These are phyloP conservation scores for Peronospora belbahrii DNA, from an alignment of 352 stramenopile species.

Conservation along the genomic window DNA sequence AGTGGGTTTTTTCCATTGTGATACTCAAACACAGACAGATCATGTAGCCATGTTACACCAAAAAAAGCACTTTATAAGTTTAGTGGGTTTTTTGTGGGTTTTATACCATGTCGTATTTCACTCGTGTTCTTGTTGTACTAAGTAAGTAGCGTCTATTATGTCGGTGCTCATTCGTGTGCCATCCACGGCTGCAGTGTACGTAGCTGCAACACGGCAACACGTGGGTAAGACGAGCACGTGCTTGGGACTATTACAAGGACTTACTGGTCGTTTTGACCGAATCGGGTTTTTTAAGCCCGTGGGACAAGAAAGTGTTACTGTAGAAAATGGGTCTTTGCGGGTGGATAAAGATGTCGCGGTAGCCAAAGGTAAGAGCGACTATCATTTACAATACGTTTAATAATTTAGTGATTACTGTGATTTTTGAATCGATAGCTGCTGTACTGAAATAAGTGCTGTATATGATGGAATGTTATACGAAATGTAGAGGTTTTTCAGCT, in stretches of 20 bases:
- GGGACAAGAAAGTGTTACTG: conserved; percentile 86
- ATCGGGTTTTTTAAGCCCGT: conserved; percentile 94
- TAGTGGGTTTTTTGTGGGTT: not conserved
- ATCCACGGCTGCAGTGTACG: conserved; percentile 50
- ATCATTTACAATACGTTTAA: conserved; percentile 14
- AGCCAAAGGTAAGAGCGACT: conserved; percentile 62
- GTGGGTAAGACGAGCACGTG: conserved; percentile 91
- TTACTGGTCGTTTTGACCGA: conserved; percentile 86
- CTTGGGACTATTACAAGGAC: conserved; percentile 88
- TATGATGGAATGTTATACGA: not conserved
- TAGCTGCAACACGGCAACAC: conserved; percentile 85
- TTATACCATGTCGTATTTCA: not conserved
- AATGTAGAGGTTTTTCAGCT: conserved; percentile 90
- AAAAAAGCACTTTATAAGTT: no score
- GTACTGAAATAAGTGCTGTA: conserved; percentile 8
- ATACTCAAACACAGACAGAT: no score
- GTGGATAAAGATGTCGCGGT: conserved; percentile 89
- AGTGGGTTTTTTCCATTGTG: no score
- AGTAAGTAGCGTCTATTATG: not conserved
- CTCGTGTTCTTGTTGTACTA: no score
- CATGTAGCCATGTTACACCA: no score
- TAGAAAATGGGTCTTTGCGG: conserved; percentile 53
- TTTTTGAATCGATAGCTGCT: conserved; percentile 1
- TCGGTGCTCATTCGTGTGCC: not conserved
- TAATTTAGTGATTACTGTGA: not conserved